Evolutionary conservation across 305 asterid genomes (phyloP).

Genomic region (Coffea humblotiana): DNA sequence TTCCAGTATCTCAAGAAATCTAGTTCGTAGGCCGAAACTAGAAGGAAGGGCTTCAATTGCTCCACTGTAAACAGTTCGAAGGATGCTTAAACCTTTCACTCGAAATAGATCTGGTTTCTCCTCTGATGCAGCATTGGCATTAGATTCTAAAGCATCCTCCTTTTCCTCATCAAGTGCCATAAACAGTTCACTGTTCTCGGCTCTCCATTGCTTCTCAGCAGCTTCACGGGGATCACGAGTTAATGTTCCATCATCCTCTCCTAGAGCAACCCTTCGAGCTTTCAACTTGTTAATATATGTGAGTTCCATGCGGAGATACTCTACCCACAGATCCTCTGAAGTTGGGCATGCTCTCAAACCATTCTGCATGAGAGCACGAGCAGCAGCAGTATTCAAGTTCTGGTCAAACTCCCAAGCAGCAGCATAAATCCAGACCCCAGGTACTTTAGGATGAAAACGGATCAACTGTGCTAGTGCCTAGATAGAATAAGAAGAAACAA

Average conservation of each 20-base stretch:
- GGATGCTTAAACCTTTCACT: conserved; percentile 62
- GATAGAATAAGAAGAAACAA: background rate
- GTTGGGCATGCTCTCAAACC: conserved; percentile 91
- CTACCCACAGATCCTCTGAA: conserved; percentile 92
- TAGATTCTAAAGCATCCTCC: conserved; percentile 37
- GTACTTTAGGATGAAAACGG: conserved; percentile 85
- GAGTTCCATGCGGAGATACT: conserved; percentile 94
- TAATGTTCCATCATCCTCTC: conserved; percentile 57
- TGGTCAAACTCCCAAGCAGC: conserved; percentile 97
- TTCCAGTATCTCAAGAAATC: conserved; percentile 73
- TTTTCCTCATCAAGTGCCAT: conserved; percentile 56
- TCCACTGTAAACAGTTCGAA: conserved; percentile 60
- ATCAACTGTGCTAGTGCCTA: conserved; percentile 84
- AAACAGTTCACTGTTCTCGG: conserved; percentile 69
- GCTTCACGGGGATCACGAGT: conserved; percentile 34
- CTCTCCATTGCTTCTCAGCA: conserved; percentile 69
- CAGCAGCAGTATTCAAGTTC: conserved; percentile 82
- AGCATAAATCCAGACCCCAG: conserved; percentile 94
- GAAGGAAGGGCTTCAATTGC: conserved; percentile 75
- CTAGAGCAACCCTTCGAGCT: conserved; percentile 78
- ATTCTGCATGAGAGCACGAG: conserved; percentile 89
- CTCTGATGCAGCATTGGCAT: conserved; percentile 48
- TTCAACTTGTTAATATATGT: conserved; percentile 82
- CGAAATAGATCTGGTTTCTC: conserved; percentile 49
- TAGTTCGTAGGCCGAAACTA: conserved; percentile 63